Percentiles rank a stretch among this genome's conserved stretches.
Conservation (phyloP, 1,284 basidiomycete species). For the Earliella scabrosa region DNA sequence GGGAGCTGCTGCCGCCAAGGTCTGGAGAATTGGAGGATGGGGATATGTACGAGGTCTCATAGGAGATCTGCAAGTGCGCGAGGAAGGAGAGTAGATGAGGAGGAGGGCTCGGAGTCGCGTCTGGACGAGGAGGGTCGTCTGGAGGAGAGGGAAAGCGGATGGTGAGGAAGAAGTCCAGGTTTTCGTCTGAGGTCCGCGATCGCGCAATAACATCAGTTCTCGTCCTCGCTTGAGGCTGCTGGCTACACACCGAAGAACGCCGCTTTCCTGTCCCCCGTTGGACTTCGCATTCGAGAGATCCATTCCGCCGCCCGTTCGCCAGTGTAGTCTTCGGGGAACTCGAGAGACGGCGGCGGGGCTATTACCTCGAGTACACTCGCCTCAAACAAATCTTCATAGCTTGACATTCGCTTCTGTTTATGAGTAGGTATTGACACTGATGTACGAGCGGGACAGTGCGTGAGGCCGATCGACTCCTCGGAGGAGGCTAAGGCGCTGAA, state of each 20-base stretch:
- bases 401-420: slow-evolving; percentile 32
- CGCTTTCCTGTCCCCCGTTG: slow-evolving; percentile 44
- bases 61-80: slow-evolving; percentile 73
- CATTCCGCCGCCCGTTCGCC: slow-evolving; percentile 50
- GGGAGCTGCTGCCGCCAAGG: slow-evolving; percentile 20
- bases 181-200: no score
- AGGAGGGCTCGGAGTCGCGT: slow-evolving; percentile 51
- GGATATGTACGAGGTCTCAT: slow-evolving; percentile 84
- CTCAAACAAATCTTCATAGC: slow-evolving; percentile 69
- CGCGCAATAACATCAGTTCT: no score
- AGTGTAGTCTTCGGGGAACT: slow-evolving; percentile 53
- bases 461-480: no score
- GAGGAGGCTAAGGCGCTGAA: no score
- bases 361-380: slow-evolving; percentile 63
- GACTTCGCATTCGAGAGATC: slow-evolving; percentile 45
- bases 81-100: slow-evolving; percentile 64
- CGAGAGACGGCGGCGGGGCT: slow-evolving; percentile 66
- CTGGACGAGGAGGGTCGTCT: slow-evolving; percentile 33
- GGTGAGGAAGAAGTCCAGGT: slow-evolving; percentile 69
- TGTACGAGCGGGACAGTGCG: no score
- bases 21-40: slow-evolving; percentile 36
- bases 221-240: background rate
- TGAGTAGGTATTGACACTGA: no score
- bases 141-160: slow-evolving; percentile 38
- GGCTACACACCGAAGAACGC: slow-evolving; percentile 73